Conservation (phyloP, 2,329 filamentous ascomycete genomes). For the Pestalotiopsis sp. region DNA sequence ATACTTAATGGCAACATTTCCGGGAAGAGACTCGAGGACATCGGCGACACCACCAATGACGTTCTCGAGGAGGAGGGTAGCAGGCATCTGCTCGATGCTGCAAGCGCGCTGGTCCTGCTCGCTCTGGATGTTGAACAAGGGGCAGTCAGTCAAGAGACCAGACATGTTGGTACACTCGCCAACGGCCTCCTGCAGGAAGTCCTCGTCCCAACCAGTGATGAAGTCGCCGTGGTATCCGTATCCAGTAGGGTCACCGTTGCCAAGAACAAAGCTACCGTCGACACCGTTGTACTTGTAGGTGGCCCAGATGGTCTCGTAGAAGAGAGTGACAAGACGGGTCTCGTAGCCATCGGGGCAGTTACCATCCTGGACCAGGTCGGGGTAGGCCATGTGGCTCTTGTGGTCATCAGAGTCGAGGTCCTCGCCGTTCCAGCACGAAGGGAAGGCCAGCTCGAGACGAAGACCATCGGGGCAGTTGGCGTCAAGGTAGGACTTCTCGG, state of each 20-base stretch:
- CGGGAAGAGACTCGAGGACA: slow-evolving; percentile 62
- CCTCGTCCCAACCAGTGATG: slow-evolving; percentile 72
- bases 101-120: slow-evolving; percentile 58
- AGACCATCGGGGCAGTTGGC: slow-evolving; percentile 79
- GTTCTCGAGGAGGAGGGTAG: slow-evolving; percentile 57
- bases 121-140: slow-evolving; percentile 68
- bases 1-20: slow-evolving; percentile 51
- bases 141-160: slow-evolving; percentile 72
- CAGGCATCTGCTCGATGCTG: slow-evolving; percentile 56
- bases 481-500: slow-evolving; percentile 78
- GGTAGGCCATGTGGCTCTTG: slow-evolving; percentile 73
- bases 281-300: slow-evolving; percentile 64
- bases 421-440: slow-evolving; percentile 83
- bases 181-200: slow-evolving; percentile 71
- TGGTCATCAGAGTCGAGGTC: slow-evolving; percentile 56
- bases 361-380: slow-evolving; percentile 73
- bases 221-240: slow-evolving; percentile 81
- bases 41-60: slow-evolving; percentile 32
- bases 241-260: slow-evolving; percentile 77
- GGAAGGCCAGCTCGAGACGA: slow-evolving; percentile 83
- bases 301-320: slow-evolving; percentile 85
- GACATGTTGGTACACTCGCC: slow-evolving; percentile 71
- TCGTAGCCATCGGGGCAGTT: slow-evolving; percentile 70
- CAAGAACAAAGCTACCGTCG: slow-evolving; percentile 70
- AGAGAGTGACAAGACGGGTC: slow-evolving; percentile 69